Conservation (phyloP, 495 filamentous ascomycete genomes). For the Hypoxylon rickii region DNA sequence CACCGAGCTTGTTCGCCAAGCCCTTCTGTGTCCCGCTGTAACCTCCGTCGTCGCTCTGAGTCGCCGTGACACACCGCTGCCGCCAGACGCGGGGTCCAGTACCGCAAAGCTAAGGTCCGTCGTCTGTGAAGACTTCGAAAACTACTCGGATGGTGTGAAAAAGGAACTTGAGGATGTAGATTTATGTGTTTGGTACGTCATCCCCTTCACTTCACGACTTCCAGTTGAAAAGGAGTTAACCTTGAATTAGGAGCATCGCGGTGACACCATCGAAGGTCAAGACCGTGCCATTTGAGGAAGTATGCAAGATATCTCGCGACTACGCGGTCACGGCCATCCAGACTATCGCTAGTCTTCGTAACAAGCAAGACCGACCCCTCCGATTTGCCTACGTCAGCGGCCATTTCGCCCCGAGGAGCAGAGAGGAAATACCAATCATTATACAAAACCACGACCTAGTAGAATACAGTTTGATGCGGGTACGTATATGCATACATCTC, state of each 20-base stretch:
- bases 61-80: constrained; percentile 31
- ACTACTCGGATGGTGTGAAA: constrained; percentile 48
- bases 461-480: constrained; percentile 50
- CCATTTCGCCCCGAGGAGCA: constrained; percentile 43
- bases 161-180: constrained; percentile 51
- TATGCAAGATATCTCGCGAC: constrained; percentile 47
- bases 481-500: constrained; percentile 24
- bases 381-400: constrained; percentile 57
- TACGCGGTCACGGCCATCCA: constrained; percentile 48
- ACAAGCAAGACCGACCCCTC: constrained; percentile 34
- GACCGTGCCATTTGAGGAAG: constrained; percentile 41
- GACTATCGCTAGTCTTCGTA: constrained; percentile 37
- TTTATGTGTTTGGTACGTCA: constrained; percentile 57
- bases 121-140: constrained; percentile 47
- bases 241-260: constrained; percentile 45
- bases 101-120: constrained; percentile 49
- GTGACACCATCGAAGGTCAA: constrained; percentile 45
- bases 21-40: constrained; percentile 43
- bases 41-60: constrained; percentile 50
- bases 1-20: constrained; percentile 46
- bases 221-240: no score
- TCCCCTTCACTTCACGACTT: neutral
- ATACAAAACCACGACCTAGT: constrained; percentile 17
- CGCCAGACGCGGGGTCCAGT: constrained; percentile 3
- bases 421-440: constrained; percentile 41